These are phyloP conservation scores for Physcomitrellopsis africana DNA, from an alignment of 225 moss, liverwort and hornwort species.

Conservation along the genomic window DNA sequence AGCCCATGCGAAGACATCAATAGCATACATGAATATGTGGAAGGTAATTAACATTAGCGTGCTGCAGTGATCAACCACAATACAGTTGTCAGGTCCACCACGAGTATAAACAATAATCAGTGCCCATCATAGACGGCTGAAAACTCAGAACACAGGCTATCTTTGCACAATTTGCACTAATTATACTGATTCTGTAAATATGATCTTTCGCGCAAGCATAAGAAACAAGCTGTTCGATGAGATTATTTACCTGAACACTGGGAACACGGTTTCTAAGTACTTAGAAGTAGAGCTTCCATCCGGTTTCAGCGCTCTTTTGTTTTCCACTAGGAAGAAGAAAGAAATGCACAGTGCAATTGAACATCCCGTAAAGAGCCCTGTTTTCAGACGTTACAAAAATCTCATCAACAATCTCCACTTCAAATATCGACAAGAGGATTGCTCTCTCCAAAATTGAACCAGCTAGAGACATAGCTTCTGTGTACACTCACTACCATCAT, in stretches of 20 bases:
- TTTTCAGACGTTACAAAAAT: not conserved
- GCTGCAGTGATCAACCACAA: conserved; percentile 36
- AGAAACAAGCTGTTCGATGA: no score
- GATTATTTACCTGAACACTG: conserved; percentile 39
- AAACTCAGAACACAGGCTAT: no score
- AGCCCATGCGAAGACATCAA: conserved; percentile 73
- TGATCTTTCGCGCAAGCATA: no score
- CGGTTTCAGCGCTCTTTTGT: not conserved
- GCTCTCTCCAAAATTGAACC: no score
- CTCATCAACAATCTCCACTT: not conserved
- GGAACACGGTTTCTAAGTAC: conserved; percentile 45
- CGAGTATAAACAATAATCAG: not conserved
- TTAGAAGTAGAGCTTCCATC: conserved; percentile 16
- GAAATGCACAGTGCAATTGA: conserved; percentile 33
- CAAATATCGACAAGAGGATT: not conserved
- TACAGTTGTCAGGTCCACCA: not conserved
- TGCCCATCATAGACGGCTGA: not conserved
- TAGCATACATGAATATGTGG: conserved; percentile 73
- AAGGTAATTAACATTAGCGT: conserved; percentile 60
- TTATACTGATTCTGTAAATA: no score
- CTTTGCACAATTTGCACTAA: no score
- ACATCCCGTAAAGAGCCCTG: conserved; percentile 40
- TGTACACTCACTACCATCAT: no score
- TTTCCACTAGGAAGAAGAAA: conserved; percentile 37
- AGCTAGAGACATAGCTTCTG: no score